Evolutionary conservation across 225 moss, liverwort and hornwort species (phyloP).

Genomic region (Antitrichia curtipendula): DNA sequence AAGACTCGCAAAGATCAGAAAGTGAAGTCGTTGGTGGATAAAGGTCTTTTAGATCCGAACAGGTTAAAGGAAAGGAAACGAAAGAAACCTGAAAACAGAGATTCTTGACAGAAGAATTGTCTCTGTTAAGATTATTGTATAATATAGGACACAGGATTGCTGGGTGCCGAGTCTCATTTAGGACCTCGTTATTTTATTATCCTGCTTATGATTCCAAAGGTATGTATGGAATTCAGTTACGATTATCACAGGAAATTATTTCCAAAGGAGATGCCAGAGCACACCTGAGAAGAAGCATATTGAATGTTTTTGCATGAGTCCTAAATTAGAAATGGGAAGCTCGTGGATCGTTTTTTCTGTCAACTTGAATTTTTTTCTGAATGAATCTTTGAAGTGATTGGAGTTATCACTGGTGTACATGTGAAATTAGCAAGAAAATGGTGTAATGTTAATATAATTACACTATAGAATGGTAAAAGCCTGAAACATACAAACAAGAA

Average conservation of each 20-base stretch:
- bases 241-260: not conserved
- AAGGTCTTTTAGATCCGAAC: slow-evolving; percentile 29
- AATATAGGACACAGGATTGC: not conserved
- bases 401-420: too few species aligned
- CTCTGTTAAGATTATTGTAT: not conserved
- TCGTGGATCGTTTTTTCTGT: too few species aligned
- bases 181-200: not conserved
- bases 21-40: slow-evolving; percentile 39
- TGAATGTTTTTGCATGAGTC: too few species aligned
- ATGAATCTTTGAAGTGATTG: too few species aligned
- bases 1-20: slow-evolving; percentile 75
- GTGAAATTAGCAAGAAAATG: too few species aligned
- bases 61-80: slow-evolving; percentile 30
- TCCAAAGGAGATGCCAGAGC: not conserved
- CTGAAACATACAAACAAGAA: too few species aligned
- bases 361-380: too few species aligned
- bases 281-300: too few species aligned
- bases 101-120: not conserved
- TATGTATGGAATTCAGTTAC: not conserved
- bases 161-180: not conserved
- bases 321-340: too few species aligned
- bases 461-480: too few species aligned
- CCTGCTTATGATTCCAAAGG: not conserved
- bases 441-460: too few species aligned
- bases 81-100: slow-evolving; percentile 8